Base-by-base conservation (phyloP, 2,329 filamentous ascomycete species). In the Colletotrichum orchidophilum region DNA sequence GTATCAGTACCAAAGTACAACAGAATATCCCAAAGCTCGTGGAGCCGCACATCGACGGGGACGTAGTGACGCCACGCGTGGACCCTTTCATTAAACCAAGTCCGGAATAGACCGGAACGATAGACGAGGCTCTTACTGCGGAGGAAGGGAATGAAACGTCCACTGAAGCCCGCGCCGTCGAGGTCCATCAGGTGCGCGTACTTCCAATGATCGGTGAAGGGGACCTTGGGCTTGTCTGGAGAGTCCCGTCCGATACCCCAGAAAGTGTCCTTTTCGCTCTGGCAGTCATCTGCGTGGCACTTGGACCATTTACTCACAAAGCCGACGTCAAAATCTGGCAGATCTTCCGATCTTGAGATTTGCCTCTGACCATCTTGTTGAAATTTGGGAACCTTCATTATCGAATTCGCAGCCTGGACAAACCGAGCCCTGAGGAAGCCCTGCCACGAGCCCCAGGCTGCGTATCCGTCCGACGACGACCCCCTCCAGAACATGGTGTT, bases 41-140 rank as follows among this genome's bases (percentile, higher is more conserved):
- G 18, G 66, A 81, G 71, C 6, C 81, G 74, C 11, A 80, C 84
- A 75, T 91, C 88, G 74, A 92, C 83, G 0, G 91, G 91, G 0
- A 92, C 84, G 73, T 90, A 92, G 77, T 92, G 90, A 26, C 83
- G 81, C 91, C 91, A 93, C 0, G 87, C 84, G 15, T 88, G 82
- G 2, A 92, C 78, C 2, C 91, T 83, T 39, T 86, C 84, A 74
- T 91, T 90, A 75, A 90, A 90, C 91, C 91, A 93, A 67, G 91
- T 90, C 27, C 85, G 83, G 77, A 90, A 92, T 27, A 91, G 81
- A 2, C 88, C 90, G 0, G 87, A 85, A 72, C 90, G 90, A 76
- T 92, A 85, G 0, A 87, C 87, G 2, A 90, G 77, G 3, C 84
- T 87, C 1, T 79, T 83, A 13, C 83, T 87, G 15, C 82, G 79